Evolutionary conservation across 768 basidiomycete species (phyloP), one percentile per base, ranked within the genome.

Genomic region (Tricholoma hemisulphureum): DNA sequence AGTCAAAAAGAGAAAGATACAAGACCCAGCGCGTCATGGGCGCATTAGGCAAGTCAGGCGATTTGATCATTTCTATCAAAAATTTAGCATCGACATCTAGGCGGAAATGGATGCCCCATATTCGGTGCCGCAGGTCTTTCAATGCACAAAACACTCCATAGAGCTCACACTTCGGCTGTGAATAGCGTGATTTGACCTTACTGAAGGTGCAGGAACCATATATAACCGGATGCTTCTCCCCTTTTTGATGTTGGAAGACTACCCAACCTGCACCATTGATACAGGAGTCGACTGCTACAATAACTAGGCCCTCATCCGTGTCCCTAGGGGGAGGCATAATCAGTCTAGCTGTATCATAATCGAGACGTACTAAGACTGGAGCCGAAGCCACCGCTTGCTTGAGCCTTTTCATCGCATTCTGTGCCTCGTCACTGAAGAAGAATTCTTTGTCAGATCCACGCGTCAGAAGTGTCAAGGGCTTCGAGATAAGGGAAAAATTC

Each of bases 11-110:
- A 0, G 64, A 57, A 13, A 78, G 71, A 39, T 67, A 73, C 2
- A 62, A 37, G 2, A 79, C 69, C 77, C 77, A 79, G 14, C 70
- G 52, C n/a, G 74, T 72, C 49, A 78, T 68, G 0, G 73, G 66
- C 0, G 71, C 70, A 52, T 73, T 75, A 0, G 75, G 75, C 1
- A 74, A 51, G 41, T 79, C 71, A 0, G 76, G 75, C 1, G 69
- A 59, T 24, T 67, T 68, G 3, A 79, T 57, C 76, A 76, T 77
- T 11, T 70, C 69, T 21, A 63, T 69, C 5, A 80, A 67, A 29
- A 69, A 73, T 39, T 70, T 67, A 0, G 72, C 75, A 55, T 78
- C 72, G 4, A 72, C 68, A 54, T 78, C 71, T 0, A 76, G 18
- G 2, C 65, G 46, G 48, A 76, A 71, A 56, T 65, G 66, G 1